A percentile compares a stretch with the other conserved stretches of the same genome.
Conservation (phyloP, 2,329 filamentous ascomycete species). For the Nakataea oryzae region DNA sequence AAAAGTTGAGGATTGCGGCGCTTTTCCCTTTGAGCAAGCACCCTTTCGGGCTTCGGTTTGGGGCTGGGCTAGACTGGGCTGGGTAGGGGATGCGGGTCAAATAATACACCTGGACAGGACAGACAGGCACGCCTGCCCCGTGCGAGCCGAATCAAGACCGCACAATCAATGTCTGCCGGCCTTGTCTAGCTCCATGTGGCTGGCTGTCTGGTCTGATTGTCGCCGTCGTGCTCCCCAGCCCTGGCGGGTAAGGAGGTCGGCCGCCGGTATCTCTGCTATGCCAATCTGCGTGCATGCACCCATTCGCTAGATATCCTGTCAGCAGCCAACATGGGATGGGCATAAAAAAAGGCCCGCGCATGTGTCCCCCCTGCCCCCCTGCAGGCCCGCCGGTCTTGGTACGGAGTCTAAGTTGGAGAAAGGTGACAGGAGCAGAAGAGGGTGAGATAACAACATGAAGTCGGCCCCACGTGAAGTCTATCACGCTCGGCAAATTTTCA, state of each 20-base stretch:
- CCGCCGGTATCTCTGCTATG: not conserved
- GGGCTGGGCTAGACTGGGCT: not conserved
- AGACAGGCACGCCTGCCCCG: not conserved
- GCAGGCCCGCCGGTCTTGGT: not conserved
- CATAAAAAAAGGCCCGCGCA: not conserved
- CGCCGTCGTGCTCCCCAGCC: too few species aligned
- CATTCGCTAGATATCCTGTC: not conserved
- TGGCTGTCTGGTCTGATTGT: not conserved
- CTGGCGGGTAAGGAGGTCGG: not conserved
- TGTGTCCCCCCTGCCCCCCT: not conserved
- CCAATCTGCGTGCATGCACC: not conserved
- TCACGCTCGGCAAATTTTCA: not conserved
- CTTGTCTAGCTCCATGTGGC: not conserved
- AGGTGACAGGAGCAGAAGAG: too few species aligned
- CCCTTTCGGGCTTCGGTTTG: not conserved
- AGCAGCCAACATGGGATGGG: not conserved
- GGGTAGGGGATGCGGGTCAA: not conserved
- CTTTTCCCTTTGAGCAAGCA: not conserved
- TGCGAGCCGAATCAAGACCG: not conserved
- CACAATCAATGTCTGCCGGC: not conserved
- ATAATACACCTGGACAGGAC: too few species aligned
- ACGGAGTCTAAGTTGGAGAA: not conserved
- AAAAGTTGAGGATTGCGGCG: not conserved
- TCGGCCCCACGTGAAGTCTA: not conserved
- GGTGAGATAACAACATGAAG: too few species aligned